A percentile compares a stretch with the other conserved stretches of the same genome.
Conservation (phyloP, 805 yeast genomes). For the Myxozyma melibiosi region DNA sequence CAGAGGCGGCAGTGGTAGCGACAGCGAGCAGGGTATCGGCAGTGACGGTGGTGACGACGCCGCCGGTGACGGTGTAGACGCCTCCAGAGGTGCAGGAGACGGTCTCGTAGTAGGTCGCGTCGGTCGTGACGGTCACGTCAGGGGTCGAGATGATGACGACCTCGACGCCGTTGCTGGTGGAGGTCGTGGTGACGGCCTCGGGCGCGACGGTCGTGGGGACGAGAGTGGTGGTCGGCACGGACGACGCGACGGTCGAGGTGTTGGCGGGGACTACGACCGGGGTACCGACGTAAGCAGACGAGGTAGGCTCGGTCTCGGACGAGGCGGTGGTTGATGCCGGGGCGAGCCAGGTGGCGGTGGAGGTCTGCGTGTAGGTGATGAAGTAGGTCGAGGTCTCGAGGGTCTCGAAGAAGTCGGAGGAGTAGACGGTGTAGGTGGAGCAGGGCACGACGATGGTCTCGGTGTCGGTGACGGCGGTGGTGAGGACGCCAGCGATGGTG, state of each 20-base stretch:
- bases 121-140: conserved; percentile 1
- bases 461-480: conserved; percentile 19
- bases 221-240: conserved; percentile 3
- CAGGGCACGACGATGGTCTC: conserved; percentile 23
- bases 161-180: background rate
- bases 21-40: conserved; percentile 38
- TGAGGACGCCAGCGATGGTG: conserved; percentile 9
- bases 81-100: conserved; percentile 22
- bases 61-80: conserved; percentile 11
- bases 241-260: background rate
- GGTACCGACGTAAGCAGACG: no score
- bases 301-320: no score
- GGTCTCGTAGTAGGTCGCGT: conserved; percentile 15
- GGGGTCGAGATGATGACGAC: conserved; percentile 1
- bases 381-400: conserved; percentile 1
- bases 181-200: background rate
- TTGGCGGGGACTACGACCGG: background rate
- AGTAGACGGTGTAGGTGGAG: conserved; percentile 15
- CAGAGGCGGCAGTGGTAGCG: conserved; percentile 54
- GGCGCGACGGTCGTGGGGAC: background rate
- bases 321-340: background rate
- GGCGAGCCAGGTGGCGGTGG: conserved; percentile 1
- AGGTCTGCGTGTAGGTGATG: conserved; percentile 27
- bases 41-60: conserved; percentile 18
- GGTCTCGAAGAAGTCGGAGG: conserved; percentile 4